Percentiles rank a stretch among this genome's conserved stretches.
Evolutionary conservation across 208 protist genomes (phyloP).

Genomic region (Crithidia brevicula): DNA sequence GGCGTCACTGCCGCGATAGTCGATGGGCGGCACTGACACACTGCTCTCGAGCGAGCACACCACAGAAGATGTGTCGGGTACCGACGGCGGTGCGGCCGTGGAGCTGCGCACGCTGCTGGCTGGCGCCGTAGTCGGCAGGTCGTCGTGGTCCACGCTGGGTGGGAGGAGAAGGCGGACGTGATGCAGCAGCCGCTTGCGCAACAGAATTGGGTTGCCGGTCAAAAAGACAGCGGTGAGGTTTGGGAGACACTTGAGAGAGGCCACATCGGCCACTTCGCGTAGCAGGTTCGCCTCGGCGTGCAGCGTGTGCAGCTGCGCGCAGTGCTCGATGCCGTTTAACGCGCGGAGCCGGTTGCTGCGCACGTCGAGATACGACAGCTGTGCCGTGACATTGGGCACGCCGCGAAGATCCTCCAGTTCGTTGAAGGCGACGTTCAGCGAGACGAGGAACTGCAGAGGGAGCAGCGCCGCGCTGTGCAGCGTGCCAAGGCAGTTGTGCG

Average conservation of each 20-base stretch:
- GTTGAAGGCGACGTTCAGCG: conserved; percentile 77
- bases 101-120: conserved; percentile 33
- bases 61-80: conserved; percentile 25
- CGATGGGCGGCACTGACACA: conserved; percentile 5
- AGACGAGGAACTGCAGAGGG: conserved; percentile 51
- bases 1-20: background rate
- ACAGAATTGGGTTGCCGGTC: conserved; percentile 64
- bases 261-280: conserved; percentile 47
- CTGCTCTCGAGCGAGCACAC: conserved; percentile 28
- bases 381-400: conserved; percentile 42
- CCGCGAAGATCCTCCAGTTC: conserved; percentile 58
- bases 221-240: conserved; percentile 45
- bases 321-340: conserved; percentile 66
- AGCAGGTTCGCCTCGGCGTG: conserved; percentile 67
- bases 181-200: conserved; percentile 42
- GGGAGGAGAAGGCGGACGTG: conserved; percentile 52
- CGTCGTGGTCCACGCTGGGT: conserved; percentile 32
- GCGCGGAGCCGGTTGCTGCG: conserved; percentile 58
- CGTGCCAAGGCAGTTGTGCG: conserved; percentile 73
- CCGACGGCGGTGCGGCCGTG: conserved; percentile 29
- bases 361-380: conserved; percentile 59
- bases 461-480: conserved; percentile 58
- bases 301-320: conserved; percentile 48
- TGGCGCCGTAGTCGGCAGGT: conserved; percentile 41
- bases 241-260: conserved; percentile 34